A percentile compares a stretch with the other conserved stretches of the same genome.
These are phyloP conservation scores for Trichoderma aggressivum DNA, from an alignment of 2,329 filamentous ascomycete species.

Conservation along the genomic window DNA sequence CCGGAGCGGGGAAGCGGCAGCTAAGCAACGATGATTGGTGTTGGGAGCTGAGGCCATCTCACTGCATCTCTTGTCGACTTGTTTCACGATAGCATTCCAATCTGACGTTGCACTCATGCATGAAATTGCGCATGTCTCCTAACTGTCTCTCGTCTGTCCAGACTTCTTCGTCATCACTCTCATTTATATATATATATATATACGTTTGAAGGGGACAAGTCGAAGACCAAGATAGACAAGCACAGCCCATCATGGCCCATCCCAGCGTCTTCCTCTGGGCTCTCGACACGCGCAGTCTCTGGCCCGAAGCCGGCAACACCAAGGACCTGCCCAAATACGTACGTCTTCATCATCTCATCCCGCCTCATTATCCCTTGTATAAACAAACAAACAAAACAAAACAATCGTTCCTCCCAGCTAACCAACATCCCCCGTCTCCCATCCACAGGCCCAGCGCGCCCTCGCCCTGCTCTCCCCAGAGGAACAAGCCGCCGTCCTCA, in stretches of 20 bases:
- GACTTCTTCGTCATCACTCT: background rate
- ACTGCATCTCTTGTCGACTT: background rate
- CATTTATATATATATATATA: background rate
- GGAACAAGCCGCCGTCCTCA: constrained; percentile 56
- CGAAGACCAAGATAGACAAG: background rate
- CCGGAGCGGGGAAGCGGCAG: constrained; percentile 14
- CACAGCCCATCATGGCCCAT: background rate
- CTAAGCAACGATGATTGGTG: constrained; percentile 7
- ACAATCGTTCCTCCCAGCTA: background rate
- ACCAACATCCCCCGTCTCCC: no score
- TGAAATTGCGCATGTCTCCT: background rate
- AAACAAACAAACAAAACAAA: no score
- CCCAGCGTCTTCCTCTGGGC: constrained; percentile 54
- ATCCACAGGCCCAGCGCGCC: constrained; percentile 45
- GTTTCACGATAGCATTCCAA: background rate
- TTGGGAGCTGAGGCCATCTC: background rate
- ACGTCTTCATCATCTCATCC: constrained; percentile 23
- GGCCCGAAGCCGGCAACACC: constrained; percentile 51
- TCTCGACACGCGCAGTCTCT: constrained; percentile 58
- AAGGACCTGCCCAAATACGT: constrained; percentile 46
- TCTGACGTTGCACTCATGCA: background rate
- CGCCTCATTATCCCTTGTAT: background rate
- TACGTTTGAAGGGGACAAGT: background rate
- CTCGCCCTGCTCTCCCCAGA: constrained; percentile 50
- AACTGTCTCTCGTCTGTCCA: background rate